These are phyloP conservation scores for Clarireedia monteithiana DNA, from an alignment of 2,329 filamentous ascomycete genomes.

Conservation along the genomic window DNA sequence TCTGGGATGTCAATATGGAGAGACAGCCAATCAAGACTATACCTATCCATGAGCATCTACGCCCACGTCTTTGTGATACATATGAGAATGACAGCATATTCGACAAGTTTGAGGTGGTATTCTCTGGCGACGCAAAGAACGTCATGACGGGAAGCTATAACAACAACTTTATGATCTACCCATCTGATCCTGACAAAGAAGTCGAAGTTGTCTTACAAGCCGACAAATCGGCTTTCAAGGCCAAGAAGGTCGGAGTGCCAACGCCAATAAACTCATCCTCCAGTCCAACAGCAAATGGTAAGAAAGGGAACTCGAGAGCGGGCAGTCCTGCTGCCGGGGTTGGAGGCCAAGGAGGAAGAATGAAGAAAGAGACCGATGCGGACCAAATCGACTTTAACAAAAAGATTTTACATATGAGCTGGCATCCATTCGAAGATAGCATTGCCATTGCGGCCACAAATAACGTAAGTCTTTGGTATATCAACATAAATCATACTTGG, in stretches of 20 bases:
- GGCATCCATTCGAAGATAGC: conserved; percentile 99
- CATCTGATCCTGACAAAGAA: conserved; percentile 90
- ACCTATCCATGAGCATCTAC: conserved; percentile 93
- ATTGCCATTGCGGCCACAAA: conserved; percentile 99
- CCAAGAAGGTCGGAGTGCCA: conserved; percentile 97
- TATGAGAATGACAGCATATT: conserved; percentile 99
- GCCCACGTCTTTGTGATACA: conserved; percentile 90
- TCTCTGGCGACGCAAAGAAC: conserved; percentile 96
- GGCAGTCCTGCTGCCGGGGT: conserved; percentile 74
- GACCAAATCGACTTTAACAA: conserved; percentile 99
- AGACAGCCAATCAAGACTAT: conserved; percentile 96
- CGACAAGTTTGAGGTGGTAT: conserved; percentile 99
- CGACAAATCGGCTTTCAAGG: conserved; percentile 98
- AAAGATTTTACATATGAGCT: conserved; percentile 99
- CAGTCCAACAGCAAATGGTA: conserved; percentile 65
- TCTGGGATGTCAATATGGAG: conserved; percentile 99
- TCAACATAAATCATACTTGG: no score
- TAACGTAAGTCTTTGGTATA: conserved; percentile 62
- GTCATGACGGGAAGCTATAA: conserved; percentile 99
- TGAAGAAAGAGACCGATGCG: conserved; percentile 98
- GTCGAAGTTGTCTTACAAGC: conserved; percentile 96
- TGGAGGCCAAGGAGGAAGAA: conserved; percentile 75
- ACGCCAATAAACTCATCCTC: conserved; percentile 86
- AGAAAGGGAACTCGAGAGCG: conserved; percentile 83
- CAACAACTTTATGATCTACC: conserved; percentile 99